Evolutionary conservation across 768 basidiomycete genomes (phyloP).

Genomic region (Suillus luteus): DNA sequence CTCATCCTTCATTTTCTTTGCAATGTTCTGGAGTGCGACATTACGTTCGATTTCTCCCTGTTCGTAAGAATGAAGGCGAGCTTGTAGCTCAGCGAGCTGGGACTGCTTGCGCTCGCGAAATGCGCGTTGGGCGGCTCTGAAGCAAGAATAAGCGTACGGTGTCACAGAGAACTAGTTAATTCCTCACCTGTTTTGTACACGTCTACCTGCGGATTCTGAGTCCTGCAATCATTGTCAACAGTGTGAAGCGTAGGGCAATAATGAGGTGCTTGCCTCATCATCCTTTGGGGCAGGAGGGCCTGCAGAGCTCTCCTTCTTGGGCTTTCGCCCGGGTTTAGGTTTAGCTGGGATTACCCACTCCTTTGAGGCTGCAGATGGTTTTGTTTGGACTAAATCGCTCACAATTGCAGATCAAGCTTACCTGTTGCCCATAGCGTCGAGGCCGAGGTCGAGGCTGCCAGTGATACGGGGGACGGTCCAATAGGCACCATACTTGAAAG

Average conservation of each 20-base stretch:
- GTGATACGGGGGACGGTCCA: constrained; percentile 32
- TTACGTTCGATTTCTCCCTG: constrained; percentile 91
- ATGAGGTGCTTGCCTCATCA: constrained; percentile 47
- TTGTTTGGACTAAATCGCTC: constrained; percentile 11
- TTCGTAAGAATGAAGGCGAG: constrained; percentile 81
- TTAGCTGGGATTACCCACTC: constrained; percentile 89
- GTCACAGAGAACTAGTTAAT: not conserved
- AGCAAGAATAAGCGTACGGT: constrained; percentile 2
- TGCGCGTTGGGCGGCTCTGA: constrained; percentile 84
- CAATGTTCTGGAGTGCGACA: constrained; percentile 79
- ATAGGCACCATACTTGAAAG: constrained; percentile 32
- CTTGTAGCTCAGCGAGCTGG: constrained; percentile 85
- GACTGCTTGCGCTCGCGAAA: constrained; percentile 90
- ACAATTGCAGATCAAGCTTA: constrained; percentile 31
- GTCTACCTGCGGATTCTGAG: constrained; percentile 61
- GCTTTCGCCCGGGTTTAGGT: constrained; percentile 86
- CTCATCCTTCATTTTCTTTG: constrained; percentile 85
- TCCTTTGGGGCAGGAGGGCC: constrained; percentile 37
- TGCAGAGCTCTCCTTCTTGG: constrained; percentile 62
- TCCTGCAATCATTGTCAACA: constrained; percentile 25
- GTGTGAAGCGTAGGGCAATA: constrained; percentile 9
- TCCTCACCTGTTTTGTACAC: constrained; percentile 73
- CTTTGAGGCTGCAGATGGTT: constrained; percentile 63
- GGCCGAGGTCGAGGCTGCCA: constrained; percentile 44
- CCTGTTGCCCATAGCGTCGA: constrained; percentile 77